phyloP scores from a whole-genome alignment of 495 filamentous ascomycete genomes.

The Aspergillus conjunctus region DNA sequence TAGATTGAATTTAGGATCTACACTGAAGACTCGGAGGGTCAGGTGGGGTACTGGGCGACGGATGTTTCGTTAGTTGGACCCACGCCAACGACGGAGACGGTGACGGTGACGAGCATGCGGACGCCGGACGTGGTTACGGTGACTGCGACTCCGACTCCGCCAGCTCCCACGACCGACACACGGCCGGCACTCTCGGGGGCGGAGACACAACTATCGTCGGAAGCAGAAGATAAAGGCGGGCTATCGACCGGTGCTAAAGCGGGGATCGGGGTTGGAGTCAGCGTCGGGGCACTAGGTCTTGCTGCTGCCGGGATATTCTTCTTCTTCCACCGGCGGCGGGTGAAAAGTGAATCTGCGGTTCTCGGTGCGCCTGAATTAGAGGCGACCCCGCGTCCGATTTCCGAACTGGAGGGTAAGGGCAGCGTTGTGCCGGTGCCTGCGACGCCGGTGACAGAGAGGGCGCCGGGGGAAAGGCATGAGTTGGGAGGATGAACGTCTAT shows the following conservation, averaged over 20 bases:
- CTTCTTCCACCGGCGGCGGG: background rate
- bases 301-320: background rate
- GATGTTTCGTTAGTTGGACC: background rate
- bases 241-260: background rate
- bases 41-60: background rate
- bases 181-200: too few species aligned
- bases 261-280: background rate
- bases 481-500: background rate
- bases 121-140: background rate
- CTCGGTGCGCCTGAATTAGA: background rate
- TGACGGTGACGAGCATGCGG: background rate
- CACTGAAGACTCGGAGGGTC: background rate
- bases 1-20: background rate
- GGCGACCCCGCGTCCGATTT: background rate
- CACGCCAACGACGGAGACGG: background rate
- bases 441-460: background rate
- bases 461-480: background rate
- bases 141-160: background rate
- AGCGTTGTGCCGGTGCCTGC: background rate
- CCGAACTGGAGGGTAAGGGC: background rate
- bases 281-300: background rate
- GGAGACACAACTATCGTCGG: background rate
- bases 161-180: background rate
- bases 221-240: background rate
- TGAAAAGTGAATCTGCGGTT: too few species aligned